A percentile compares a stretch with the other conserved stretches of the same genome.
Conservation (phyloP, 2,329 filamentous ascomycete species). For the Falciphora oryzae region DNA sequence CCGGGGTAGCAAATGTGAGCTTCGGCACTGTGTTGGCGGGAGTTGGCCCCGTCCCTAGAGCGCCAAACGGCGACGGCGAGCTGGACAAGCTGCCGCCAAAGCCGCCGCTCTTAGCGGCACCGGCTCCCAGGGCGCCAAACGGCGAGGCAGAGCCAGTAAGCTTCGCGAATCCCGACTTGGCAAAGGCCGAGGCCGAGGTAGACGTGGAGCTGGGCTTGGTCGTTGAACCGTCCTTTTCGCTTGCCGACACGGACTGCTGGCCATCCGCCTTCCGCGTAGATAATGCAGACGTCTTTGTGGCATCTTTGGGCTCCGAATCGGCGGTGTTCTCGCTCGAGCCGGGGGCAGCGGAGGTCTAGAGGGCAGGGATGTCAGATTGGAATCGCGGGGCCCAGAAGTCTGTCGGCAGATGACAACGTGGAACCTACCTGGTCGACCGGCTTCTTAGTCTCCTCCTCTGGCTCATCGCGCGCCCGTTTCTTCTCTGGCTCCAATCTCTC, state of each 20-base stretch:
- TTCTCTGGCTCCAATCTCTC: conserved; percentile 58
- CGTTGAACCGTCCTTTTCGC: conserved; percentile 10
- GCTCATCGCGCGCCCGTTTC: conserved; percentile 54
- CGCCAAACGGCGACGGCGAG: conserved; percentile 30
- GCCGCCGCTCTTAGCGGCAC: conserved; percentile 35
- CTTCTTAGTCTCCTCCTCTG: conserved; percentile 28
- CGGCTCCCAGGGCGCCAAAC: conserved; percentile 50
- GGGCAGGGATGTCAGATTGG: background rate
- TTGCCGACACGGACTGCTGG: background rate
- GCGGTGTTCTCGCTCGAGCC: background rate
- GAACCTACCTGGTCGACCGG: conserved; percentile 11
- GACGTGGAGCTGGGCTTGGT: background rate
- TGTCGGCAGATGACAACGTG: background rate
- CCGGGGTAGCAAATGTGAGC: conserved; percentile 40
- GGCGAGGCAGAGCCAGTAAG: conserved; percentile 59
- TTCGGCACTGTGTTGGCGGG: conserved; percentile 29
- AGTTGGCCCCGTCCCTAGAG: conserved; percentile 23
- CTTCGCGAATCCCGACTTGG: conserved; percentile 61
- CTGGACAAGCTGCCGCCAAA: conserved; percentile 45
- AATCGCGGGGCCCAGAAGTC: background rate
- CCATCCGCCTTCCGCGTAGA: conserved; percentile 13
- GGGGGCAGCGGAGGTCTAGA: background rate
- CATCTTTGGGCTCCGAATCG: background rate
- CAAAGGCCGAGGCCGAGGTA: conserved; percentile 57
- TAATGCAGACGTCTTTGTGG: conserved; percentile 15